Conservation (phyloP, 345 rosid species). For the Populus nigra region DNA sequence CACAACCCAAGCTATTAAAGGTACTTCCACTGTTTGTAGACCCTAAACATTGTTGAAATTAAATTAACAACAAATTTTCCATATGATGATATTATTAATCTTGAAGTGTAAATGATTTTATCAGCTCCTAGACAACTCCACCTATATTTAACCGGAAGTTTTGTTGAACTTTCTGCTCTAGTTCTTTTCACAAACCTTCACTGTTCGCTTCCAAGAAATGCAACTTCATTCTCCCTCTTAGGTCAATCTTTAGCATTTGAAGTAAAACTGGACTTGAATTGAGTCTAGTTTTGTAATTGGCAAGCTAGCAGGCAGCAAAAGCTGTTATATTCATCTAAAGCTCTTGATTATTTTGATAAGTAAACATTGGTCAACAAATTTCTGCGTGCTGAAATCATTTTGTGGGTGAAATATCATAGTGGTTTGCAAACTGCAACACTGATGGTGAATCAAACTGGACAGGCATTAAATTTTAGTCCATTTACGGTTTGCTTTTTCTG, state of each 20-base stretch:
- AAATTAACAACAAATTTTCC: background rate
- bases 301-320: no score
- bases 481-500: background rate
- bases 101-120: no score
- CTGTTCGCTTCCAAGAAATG: background rate
- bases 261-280: background rate
- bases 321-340: no score
- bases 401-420: background rate
- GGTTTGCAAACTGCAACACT: background rate
- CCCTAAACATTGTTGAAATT: background rate
- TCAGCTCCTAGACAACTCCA: no score
- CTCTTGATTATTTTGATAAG: no score
- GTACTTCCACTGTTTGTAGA: constrained; percentile 3
- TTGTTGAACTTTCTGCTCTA: background rate
- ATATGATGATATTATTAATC: no score
- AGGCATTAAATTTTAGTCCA: background rate
- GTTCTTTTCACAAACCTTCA: background rate
- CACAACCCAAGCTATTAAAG: constrained; percentile 20
- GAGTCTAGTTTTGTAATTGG: no score
- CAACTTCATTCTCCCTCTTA: background rate
- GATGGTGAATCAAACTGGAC: background rate
- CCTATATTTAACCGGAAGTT: background rate
- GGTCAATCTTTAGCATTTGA: background rate
- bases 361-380: background rate
- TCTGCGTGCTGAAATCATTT: background rate